phyloP scores from a whole-genome alignment of 2,329 filamentous ascomycete genomes.

The Colletotrichum melonis region DNA sequence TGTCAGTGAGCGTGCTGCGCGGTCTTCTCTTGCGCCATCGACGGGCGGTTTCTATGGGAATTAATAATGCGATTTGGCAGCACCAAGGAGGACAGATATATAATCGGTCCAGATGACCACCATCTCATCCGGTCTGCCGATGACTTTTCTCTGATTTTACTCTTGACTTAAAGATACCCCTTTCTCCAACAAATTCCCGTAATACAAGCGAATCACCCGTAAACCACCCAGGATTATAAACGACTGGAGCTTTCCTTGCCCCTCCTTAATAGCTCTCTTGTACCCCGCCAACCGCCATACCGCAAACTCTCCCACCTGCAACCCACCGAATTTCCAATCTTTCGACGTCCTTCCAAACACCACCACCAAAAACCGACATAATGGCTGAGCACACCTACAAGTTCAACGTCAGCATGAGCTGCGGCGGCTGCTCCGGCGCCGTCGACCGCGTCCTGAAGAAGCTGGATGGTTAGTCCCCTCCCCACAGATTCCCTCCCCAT shows the following conservation, averaged over 20 bases:
- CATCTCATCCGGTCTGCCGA: not conserved
- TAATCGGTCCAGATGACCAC: not conserved
- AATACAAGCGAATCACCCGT: not conserved
- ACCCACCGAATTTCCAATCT: not conserved
- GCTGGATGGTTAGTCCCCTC: slow-evolving; percentile 77
- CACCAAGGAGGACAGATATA: slow-evolving; percentile 20
- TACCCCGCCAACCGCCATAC: slow-evolving; percentile 36
- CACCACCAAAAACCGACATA: slow-evolving; percentile 41
- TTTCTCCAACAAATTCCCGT: not conserved
- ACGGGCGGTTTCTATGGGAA: slow-evolving; percentile 12
- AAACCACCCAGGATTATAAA: not conserved
- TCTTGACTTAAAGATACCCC: slow-evolving; percentile 9
- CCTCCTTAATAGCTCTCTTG: slow-evolving; percentile 23
- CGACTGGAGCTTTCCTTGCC: slow-evolving; percentile 19
- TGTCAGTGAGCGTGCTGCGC: not conserved
- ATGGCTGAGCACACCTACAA: slow-evolving; percentile 94
- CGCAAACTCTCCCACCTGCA: slow-evolving; percentile 23
- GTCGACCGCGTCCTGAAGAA: slow-evolving; percentile 93
- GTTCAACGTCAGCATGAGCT: slow-evolving; percentile 95
- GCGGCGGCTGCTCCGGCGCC: slow-evolving; percentile 95
- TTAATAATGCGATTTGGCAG: slow-evolving; percentile 27
- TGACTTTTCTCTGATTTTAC: not conserved
- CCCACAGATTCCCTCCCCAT: not conserved
- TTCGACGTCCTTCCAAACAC: not conserved
- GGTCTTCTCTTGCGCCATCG: slow-evolving; percentile 32